phyloP scores from a whole-genome alignment of 805 yeast genomes.

The Torulaspora maleeae region DNA sequence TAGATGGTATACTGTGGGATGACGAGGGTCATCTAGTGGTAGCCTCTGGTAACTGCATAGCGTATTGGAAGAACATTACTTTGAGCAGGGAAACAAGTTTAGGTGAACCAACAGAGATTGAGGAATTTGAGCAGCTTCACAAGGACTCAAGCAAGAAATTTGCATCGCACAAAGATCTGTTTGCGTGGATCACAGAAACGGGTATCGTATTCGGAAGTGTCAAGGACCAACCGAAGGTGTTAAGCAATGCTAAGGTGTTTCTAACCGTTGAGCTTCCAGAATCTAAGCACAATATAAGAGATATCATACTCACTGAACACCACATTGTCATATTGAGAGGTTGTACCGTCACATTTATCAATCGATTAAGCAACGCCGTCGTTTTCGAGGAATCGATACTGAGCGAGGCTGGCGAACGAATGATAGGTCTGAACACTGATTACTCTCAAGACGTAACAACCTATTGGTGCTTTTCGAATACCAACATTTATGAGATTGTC shows the following conservation, averaged over 20 bases:
- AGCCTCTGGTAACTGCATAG: constrained; percentile 21
- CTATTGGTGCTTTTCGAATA: constrained; percentile 68
- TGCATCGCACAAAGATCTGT: constrained; percentile 24
- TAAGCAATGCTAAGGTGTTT: constrained; percentile 38
- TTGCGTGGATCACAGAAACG: constrained; percentile 46
- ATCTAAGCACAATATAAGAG: constrained; percentile 33
- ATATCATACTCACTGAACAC: constrained; percentile 48
- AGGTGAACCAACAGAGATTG: constrained; percentile 35
- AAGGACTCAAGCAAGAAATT: constrained; percentile 35
- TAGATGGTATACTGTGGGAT: constrained; percentile 28
- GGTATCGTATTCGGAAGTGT: constrained; percentile 45
- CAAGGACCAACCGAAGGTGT: constrained; percentile 23
- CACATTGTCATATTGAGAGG: constrained; percentile 49
- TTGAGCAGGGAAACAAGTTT: constrained; percentile 18
- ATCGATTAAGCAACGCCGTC: constrained; percentile 48
- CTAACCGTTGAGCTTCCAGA: constrained; percentile 40
- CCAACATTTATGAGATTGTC: constrained; percentile 64
- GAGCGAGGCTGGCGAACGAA: constrained; percentile 33
- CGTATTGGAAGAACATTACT: constrained; percentile 20
- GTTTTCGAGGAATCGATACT: constrained; percentile 43
- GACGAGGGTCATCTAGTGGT: constrained; percentile 15
- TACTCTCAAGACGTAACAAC: constrained; percentile 42
- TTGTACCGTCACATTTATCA: constrained; percentile 41
- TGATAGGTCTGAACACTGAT: constrained; percentile 50
- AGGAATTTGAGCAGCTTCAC: constrained; percentile 37